Evolutionary conservation across 495 filamentous ascomycete species (phyloP).

Genomic region (Diplogelasinospora grovesii): DNA sequence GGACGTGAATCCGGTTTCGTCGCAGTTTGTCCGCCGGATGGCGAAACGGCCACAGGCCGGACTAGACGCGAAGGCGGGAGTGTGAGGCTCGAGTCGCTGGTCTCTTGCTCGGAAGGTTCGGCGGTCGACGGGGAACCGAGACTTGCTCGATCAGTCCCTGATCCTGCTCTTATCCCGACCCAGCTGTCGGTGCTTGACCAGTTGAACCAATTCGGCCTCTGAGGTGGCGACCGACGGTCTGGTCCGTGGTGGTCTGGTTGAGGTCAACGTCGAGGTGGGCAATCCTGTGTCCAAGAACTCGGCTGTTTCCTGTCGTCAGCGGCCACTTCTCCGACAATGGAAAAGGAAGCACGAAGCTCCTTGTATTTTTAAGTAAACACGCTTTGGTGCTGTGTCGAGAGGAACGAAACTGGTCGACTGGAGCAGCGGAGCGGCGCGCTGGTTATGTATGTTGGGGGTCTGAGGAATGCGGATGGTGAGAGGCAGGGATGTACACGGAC

Average conservation of each 20-base stretch:
- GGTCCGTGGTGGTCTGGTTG: slow-evolving; percentile 2
- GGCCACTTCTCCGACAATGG: slow-evolving; percentile 10
- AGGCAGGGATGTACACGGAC: neutral
- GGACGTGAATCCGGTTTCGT: neutral
- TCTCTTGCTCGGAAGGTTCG: slow-evolving; percentile 1
- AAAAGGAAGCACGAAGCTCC: slow-evolving; percentile 18
- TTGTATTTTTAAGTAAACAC: slow-evolving; percentile 19
- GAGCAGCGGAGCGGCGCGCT: slow-evolving; percentile 13
- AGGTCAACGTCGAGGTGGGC: slow-evolving; percentile 11
- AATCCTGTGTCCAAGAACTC: slow-evolving; percentile 13
- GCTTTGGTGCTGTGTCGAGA: slow-evolving; percentile 13
- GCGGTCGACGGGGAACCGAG: neutral
- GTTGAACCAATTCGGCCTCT: slow-evolving; percentile 4
- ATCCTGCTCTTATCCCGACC: neutral
- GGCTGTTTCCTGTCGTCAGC: slow-evolving; percentile 22
- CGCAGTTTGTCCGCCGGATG: neutral
- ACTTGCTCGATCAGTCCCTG: neutral
- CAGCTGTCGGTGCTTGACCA: neutral
- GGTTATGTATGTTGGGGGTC: slow-evolving; percentile 25
- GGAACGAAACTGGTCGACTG: slow-evolving; percentile 11
- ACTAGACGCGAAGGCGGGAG: neutral
- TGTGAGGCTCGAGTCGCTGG: neutral
- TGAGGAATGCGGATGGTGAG: slow-evolving; percentile 15
- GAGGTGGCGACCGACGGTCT: slow-evolving; percentile 4
- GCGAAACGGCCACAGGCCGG: neutral